phyloP scores from a whole-genome alignment of 495 filamentous ascomycete genomes.

The Podospora conica region DNA sequence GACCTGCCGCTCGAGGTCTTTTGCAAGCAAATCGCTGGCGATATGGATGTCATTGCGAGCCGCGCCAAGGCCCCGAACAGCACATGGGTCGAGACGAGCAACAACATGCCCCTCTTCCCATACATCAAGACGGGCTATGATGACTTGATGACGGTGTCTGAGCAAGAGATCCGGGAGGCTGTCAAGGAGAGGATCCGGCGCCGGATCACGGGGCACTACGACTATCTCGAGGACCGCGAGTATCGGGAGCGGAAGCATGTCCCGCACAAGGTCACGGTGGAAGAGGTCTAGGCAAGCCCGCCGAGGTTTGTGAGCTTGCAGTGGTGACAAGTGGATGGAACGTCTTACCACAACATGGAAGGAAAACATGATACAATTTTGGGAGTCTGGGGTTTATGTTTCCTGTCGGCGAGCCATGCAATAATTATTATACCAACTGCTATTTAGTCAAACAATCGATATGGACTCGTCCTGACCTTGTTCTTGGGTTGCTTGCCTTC shows the following conservation, averaged over 20 bases:
- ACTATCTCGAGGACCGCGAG: too few relatives aligned
- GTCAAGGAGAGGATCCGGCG: too few relatives aligned
- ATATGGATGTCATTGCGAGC: slow-evolving; percentile 68
- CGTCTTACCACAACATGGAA: neutral
- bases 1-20: slow-evolving; percentile 75
- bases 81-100: slow-evolving; percentile 50
- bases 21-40: slow-evolving; percentile 62
- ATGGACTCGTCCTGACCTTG: neutral
- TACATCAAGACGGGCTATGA: too few relatives aligned
- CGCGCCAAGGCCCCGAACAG: slow-evolving; percentile 48
- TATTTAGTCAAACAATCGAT: neutral
- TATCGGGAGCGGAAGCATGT: too few relatives aligned
- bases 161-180: neutral
- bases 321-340: neutral
- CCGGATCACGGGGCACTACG: too few relatives aligned
- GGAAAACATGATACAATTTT: neutral
- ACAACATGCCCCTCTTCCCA: slow-evolving; percentile 37
- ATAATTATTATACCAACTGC: neutral
- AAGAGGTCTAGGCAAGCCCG: neutral
- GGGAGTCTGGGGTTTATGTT: neutral
- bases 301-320: neutral
- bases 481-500: too few relatives aligned
- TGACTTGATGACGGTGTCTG: neutral
- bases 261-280: too few relatives aligned
- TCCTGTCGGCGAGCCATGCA: neutral